Percentiles rank a stretch among this genome's conserved stretches.
phyloP scores from a whole-genome alignment of 1,284 basidiomycete species.

The Wolfiporia cocos region DNA sequence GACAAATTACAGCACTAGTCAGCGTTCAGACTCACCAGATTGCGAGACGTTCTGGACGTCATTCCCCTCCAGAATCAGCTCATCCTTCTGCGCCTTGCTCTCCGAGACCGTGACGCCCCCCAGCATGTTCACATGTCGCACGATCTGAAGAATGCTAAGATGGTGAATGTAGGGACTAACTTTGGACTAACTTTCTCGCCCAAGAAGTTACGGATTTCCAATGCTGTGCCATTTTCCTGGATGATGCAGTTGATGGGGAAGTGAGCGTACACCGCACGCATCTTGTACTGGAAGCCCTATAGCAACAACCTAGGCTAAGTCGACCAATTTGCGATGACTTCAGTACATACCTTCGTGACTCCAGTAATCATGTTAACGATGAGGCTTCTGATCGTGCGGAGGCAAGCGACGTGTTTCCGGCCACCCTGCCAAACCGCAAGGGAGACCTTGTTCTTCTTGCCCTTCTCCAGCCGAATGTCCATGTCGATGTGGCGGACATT shows the following conservation, averaged over 20 bases:
- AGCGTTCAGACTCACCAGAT: slow-evolving; percentile 51
- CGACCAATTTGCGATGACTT: background rate
- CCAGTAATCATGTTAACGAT: slow-evolving; percentile 98
- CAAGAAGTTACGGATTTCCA: slow-evolving; percentile 99
- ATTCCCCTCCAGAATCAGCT: slow-evolving; percentile 89
- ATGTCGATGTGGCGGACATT: slow-evolving; percentile 93
- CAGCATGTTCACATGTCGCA: slow-evolving; percentile 91
- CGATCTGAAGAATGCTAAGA: slow-evolving; percentile 49
- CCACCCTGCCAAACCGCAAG: slow-evolving; percentile 98
- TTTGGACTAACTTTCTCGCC: slow-evolving; percentile 74
- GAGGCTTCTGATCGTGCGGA: slow-evolving; percentile 92
- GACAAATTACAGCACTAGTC: background rate
- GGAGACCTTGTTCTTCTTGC: slow-evolving; percentile 74
- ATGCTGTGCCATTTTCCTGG: slow-evolving; percentile 67
- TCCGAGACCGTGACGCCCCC: slow-evolving; percentile 85
- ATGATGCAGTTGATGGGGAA: slow-evolving; percentile 99
- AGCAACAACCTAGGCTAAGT: background rate
- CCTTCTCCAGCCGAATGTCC: slow-evolving; percentile 84
- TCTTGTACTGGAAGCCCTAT: slow-evolving; percentile 99
- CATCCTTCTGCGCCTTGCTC: slow-evolving; percentile 96
- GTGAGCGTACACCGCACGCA: slow-evolving; percentile 98
- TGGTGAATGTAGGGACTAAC: background rate
- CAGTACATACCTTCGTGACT: slow-evolving; percentile 75
- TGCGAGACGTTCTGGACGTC: slow-evolving; percentile 96
- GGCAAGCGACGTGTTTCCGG: slow-evolving; percentile 97